Evolutionary conservation across 805 yeast species (phyloP).

Genomic region (Jamesozyma hellenica): DNA sequence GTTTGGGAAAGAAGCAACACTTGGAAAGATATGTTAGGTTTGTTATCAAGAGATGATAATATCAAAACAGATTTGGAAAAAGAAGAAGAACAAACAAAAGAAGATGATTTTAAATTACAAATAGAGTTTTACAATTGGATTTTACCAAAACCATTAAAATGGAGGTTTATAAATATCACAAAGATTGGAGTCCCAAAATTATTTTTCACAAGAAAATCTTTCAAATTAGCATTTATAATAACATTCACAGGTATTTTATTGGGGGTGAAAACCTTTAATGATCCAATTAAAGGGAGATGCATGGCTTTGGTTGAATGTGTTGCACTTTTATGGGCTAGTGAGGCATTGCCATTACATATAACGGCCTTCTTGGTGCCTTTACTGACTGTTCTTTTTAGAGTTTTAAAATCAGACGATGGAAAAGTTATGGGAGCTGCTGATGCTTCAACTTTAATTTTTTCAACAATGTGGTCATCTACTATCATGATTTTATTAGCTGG

Average conservation of each 20-base stretch:
- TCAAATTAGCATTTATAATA: constrained; percentile 41
- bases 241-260: constrained; percentile 44
- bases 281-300: constrained; percentile 50
- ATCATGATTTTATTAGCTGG: constrained; percentile 88
- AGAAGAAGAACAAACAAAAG: constrained; percentile 9
- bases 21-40: constrained; percentile 89
- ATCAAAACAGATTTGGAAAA: constrained; percentile 20
- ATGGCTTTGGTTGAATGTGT: constrained; percentile 55
- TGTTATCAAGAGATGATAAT: constrained; percentile 46
- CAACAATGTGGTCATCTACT: constrained; percentile 91
- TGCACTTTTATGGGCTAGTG: constrained; percentile 89
- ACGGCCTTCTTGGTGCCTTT: constrained; percentile 82
- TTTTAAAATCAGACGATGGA: constrained; percentile 44
- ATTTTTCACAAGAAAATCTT: constrained; percentile 38
- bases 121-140: constrained; percentile 28
- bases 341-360: constrained; percentile 82
- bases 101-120: constrained; percentile 24
- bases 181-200: constrained; percentile 35
- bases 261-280: constrained; percentile 53
- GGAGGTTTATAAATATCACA: constrained; percentile 5
- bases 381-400: constrained; percentile 59
- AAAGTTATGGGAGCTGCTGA: constrained; percentile 52
- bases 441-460: constrained; percentile 59
- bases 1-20: constrained; percentile 96
- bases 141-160: constrained; percentile 20